A percentile compares a stretch with the other conserved stretches of the same genome.
Conservation (phyloP, 2,329 filamentous ascomycete species). For the Aspergillus sclerotialis region DNA sequence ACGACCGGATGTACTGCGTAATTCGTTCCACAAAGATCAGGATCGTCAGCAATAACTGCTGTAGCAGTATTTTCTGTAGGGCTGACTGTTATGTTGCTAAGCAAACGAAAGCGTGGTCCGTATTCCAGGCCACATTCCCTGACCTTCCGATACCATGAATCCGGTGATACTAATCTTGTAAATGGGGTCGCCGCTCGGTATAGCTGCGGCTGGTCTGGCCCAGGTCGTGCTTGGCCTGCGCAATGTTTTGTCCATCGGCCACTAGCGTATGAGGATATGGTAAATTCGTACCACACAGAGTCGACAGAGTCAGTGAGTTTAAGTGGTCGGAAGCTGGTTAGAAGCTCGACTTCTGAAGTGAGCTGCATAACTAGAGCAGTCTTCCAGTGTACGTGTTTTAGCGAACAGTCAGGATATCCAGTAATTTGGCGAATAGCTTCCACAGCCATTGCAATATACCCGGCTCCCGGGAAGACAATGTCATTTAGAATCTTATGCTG, state of each 20-base stretch:
- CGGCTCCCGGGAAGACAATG: slow-evolving; percentile 18
- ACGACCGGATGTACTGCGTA: slow-evolving; percentile 9
- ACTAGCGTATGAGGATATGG: slow-evolving; percentile 6
- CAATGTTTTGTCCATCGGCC: slow-evolving; percentile 12
- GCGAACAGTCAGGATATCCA: slow-evolving; percentile 4
- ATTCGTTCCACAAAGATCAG: neutral
- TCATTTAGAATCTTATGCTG: slow-evolving; percentile 20
- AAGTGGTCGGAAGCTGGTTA: slow-evolving; percentile 8
- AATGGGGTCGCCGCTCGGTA: neutral
- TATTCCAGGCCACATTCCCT: slow-evolving; percentile 9
- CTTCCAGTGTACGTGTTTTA: slow-evolving; percentile 9
- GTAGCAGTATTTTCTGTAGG: slow-evolving; percentile 1
- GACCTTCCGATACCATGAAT: slow-evolving; percentile 7
- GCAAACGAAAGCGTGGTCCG: slow-evolving; percentile 9
- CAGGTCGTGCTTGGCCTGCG: slow-evolving; percentile 6
- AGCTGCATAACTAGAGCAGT: slow-evolving; percentile 6
- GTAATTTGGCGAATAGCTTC: slow-evolving; percentile 15
- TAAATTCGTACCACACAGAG: slow-evolving; percentile 12
- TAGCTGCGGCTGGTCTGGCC: neutral
- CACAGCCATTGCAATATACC: slow-evolving; percentile 17
- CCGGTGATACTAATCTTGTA: slow-evolving; percentile 1
- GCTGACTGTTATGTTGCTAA: slow-evolving; percentile 8
- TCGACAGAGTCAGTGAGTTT: slow-evolving; percentile 4
- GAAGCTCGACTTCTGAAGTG: slow-evolving; percentile 6
- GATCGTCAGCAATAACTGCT: neutral